Percentiles rank a stretch among this genome's conserved stretches.
Conservation (phyloP, 2,329 filamentous ascomycete genomes). For the Fusarium sp. region DNA sequence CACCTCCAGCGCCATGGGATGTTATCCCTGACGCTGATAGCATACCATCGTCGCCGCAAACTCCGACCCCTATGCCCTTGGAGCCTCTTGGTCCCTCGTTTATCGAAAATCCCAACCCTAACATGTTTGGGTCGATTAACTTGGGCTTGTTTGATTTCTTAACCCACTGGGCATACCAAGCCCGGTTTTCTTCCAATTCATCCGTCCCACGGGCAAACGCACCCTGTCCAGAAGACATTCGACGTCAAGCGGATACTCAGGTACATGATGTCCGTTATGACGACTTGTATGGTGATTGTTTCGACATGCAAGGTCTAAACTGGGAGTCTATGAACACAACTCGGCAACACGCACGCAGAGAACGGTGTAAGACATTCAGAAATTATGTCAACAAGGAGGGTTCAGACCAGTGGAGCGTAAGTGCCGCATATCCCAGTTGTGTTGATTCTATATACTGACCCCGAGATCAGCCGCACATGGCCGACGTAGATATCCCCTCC, state of each 20-base stretch:
- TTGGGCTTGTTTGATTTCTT: constrained; percentile 65
- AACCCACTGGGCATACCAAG: constrained; percentile 61
- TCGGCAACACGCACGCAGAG: constrained; percentile 62
- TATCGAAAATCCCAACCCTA: constrained; percentile 53
- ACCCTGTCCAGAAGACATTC: constrained; percentile 52
- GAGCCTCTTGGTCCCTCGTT: constrained; percentile 35
- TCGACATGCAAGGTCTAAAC: constrained; percentile 71
- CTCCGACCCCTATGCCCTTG: constrained; percentile 2
- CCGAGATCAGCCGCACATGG: constrained; percentile 29
- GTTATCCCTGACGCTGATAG: background rate
- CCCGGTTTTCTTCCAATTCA: constrained; percentile 38
- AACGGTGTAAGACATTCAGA: constrained; percentile 63
- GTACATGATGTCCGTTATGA: constrained; percentile 53
- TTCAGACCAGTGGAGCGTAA: constrained; percentile 64
- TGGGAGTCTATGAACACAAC: constrained; percentile 68
- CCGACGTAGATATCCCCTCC: constrained; percentile 52
- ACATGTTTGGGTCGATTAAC: constrained; percentile 63
- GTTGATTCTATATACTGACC: constrained; percentile 20
- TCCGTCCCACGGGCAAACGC: constrained; percentile 45
- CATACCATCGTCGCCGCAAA: constrained; percentile 1
- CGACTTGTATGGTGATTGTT: constrained; percentile 68
- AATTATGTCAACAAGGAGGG: constrained; percentile 69
- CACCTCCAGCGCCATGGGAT: constrained; percentile 36
- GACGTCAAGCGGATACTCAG: constrained; percentile 46
- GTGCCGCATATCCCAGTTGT: constrained; percentile 45